Base-by-base conservation (phyloP, 2,329 filamentous ascomycete genomes). In the Claviceps africana region DNA sequence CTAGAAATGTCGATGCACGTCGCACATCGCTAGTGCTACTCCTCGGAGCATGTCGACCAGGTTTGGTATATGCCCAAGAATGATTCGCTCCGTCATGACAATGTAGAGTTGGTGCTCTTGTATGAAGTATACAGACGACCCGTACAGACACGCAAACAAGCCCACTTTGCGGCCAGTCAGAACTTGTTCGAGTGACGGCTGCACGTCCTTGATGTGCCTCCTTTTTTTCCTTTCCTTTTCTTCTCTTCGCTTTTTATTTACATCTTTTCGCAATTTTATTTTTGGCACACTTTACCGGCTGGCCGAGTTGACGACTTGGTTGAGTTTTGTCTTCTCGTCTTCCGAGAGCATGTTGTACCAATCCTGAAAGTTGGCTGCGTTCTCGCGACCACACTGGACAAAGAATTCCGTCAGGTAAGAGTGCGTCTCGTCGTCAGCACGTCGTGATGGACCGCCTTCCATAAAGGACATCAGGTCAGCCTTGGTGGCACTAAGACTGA, bases 371-470 rank as follows among this genome's bases (percentile, higher is more conserved):
- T 70, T 72, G 50, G 74, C 74, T 45, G 75, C 67, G 57, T 81
- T 77, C 54, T 81, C 77, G n/a, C 68, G 71, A 11, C 73, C 76
- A 10, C 76, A 76, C 13, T 66, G 63, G 48, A 83, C 65, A 70
- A 96, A 96, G 70, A 95, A 96, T 15, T 90, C 81, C 1, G 81
- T 76, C 47, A 97, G 72, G 65, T 88, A 95, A 4, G 78, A 79
- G 65, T 95, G 88, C 8, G 90, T 95, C 73, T 95, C 89, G 63
- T 96, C 88, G 64, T 97, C 91, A 35, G 83, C 79, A 62, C 85
- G 80, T 51, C 89, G 80, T 59, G 71, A 70, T 46, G 63, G 74
- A 51, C 75, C 74, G 17, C 76, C 75, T 45, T 83, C 83, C 25
- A 81, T 78, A 61, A 79, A 88, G 1, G 82, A 79, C 87, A 95